A percentile compares a stretch with the other conserved stretches of the same genome.
Conservation (phyloP, 2,329 filamentous ascomycete genomes). For the Cylindrodendrum hubeiense region DNA sequence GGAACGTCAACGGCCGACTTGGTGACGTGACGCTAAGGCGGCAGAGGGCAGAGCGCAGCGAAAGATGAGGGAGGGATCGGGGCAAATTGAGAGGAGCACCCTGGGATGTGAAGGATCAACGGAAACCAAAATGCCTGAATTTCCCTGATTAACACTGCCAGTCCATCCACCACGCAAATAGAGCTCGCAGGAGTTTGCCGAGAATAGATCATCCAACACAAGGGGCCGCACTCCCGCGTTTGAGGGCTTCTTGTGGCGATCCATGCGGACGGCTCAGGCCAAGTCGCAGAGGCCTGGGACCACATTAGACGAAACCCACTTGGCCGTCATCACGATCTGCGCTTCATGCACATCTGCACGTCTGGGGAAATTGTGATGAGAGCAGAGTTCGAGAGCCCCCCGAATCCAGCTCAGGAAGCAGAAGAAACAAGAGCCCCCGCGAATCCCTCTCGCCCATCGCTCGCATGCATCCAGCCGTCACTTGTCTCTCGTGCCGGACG, state of each 20-base stretch:
- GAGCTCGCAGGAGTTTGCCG: background rate
- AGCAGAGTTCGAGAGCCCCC: too few species aligned
- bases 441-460: too few species aligned
- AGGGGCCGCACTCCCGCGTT: background rate
- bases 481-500: too few species aligned
- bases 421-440: too few species aligned
- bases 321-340: constrained; percentile 17
- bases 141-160: background rate
- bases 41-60: background rate
- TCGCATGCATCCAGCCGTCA: too few species aligned
- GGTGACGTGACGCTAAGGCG: background rate
- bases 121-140: background rate
- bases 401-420: too few species aligned
- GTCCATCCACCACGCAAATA: background rate
- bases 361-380: constrained; percentile 17
- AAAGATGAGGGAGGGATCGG: background rate
- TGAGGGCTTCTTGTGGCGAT: background rate
- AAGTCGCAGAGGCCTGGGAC: background rate
- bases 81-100: background rate
- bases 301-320: background rate
- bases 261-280: background rate
- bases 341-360: constrained; percentile 8
- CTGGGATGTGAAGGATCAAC: background rate
- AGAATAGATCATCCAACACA: background rate
- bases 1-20: background rate